These are phyloP conservation scores for Sherardia arvensis DNA, from an alignment of 257 asterid species.

Conservation along the genomic window DNA sequence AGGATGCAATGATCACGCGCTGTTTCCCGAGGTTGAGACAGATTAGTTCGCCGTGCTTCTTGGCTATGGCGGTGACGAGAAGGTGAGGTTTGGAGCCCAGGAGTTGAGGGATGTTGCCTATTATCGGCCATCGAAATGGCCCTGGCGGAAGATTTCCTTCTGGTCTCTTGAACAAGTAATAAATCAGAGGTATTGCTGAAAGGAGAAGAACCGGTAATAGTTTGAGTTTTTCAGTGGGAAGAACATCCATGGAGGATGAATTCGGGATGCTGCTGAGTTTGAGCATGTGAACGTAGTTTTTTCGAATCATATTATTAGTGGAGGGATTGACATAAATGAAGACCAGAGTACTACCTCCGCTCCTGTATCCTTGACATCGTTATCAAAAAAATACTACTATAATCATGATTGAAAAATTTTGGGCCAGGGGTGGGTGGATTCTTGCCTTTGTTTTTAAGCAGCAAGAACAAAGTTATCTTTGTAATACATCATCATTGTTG, in stretches of 20 bases:
- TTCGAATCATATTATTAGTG: no score
- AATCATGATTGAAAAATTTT: no score
- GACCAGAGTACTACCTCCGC: no score
- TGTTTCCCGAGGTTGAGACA: slow-evolving; percentile 28
- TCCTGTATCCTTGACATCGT: no score
- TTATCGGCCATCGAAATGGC: slow-evolving; percentile 33
- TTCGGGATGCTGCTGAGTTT: no score
- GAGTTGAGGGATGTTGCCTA: slow-evolving; percentile 30
- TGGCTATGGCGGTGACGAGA: slow-evolving; percentile 26
- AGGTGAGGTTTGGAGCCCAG: slow-evolving; percentile 28
- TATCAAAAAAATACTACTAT: no score
- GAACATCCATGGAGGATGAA: slow-evolving; percentile 5
- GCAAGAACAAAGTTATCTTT: no score
- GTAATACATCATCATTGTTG: no score
- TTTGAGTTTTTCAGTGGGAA: neutral
- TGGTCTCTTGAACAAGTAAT: neutral
- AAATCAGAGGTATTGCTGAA: slow-evolving; percentile 10
- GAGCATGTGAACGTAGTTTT: no score
- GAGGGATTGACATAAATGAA: no score
- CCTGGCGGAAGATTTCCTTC: slow-evolving; percentile 36
- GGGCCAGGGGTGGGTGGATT: no score
- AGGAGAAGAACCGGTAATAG: neutral
- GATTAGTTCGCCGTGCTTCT: slow-evolving; percentile 26
- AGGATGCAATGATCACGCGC: slow-evolving; percentile 26
- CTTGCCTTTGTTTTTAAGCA: no score